Evolutionary conservation across 1,284 basidiomycete genomes (phyloP).

Genomic region (Cutaneotrichosporon sp.): DNA sequence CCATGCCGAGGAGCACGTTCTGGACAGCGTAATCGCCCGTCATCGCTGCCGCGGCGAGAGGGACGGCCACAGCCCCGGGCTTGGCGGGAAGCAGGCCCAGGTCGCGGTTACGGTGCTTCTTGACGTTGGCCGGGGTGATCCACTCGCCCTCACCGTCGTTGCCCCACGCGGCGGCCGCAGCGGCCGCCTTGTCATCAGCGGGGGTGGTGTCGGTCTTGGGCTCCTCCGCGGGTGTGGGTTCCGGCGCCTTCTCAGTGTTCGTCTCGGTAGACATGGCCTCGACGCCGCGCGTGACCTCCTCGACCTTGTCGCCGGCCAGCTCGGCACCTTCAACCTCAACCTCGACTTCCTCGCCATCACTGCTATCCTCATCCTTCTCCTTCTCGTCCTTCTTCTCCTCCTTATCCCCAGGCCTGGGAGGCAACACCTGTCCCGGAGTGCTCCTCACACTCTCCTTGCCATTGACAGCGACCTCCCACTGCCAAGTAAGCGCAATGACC

Average conservation of each 20-base stretch:
- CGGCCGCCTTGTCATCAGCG: constrained; percentile 22
- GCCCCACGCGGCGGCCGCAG: constrained; percentile 22
- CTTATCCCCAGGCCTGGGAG: constrained; percentile 16
- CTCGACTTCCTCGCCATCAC: constrained; percentile 25
- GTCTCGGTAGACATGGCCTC: constrained; percentile 14
- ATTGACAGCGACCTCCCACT: constrained; percentile 63
- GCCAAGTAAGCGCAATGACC: constrained; percentile 84
- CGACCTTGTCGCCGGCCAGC: constrained; percentile 20
- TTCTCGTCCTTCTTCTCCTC: constrained; percentile 52
- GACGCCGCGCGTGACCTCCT: constrained; percentile 15
- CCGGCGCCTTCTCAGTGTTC: background rate
- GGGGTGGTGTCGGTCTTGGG: background rate
- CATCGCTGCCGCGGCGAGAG: constrained; percentile 73
- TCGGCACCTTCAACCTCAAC: constrained; percentile 9
- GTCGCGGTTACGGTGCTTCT: constrained; percentile 81
- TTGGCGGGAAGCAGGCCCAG: constrained; percentile 70
- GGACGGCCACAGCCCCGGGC: constrained; percentile 20
- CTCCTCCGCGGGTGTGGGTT: constrained; percentile 16
- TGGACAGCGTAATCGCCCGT: constrained; percentile 99
- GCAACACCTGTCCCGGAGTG: constrained; percentile 54
- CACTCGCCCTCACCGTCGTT: constrained; percentile 84
- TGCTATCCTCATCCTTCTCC: constrained; percentile 40
- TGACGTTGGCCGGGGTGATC: constrained; percentile 92
- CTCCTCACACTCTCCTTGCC: constrained; percentile 56
- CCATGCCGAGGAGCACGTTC: constrained; percentile 95